phyloP scores from a whole-genome alignment of 441 rosid genomes.

The Bocquillonia castaneifolia region DNA sequence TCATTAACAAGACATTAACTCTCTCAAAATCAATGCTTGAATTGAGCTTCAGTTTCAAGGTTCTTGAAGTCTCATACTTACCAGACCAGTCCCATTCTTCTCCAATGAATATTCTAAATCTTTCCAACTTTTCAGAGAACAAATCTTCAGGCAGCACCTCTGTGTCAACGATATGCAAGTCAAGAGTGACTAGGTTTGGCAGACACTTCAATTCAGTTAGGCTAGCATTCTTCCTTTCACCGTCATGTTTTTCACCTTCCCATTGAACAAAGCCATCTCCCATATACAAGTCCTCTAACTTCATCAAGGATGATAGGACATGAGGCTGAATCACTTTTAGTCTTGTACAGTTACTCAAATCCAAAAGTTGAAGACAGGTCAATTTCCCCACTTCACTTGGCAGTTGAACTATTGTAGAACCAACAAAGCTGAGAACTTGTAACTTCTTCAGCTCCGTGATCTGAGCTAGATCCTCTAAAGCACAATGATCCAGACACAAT shows the following conservation, averaged over 20 bases:
- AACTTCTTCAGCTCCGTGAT: not conserved
- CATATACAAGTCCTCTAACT: not conserved
- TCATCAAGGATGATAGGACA: not conserved
- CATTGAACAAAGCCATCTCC: not conserved
- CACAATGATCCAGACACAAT: not conserved
- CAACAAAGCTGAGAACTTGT: not conserved
- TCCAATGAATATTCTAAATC: conserved; percentile 11
- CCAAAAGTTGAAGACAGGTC: not conserved
- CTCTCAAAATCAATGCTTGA: not conserved
- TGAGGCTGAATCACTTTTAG: not conserved
- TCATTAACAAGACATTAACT: not conserved
- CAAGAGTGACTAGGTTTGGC: not conserved
- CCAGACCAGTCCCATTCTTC: not conserved
- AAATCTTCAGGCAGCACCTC: not conserved
- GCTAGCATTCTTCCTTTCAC: not conserved
- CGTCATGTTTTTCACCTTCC: not conserved
- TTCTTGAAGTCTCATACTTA: not conserved
- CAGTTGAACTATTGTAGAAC: not conserved
- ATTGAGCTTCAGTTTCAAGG: conserved; percentile 9
- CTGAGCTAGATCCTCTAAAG: not conserved
- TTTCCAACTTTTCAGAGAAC: conserved; percentile 8
- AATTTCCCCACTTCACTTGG: not conserved
- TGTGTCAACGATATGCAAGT: not conserved
- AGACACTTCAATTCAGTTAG: not conserved
- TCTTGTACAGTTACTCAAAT: not conserved